A percentile compares a stretch with the other conserved stretches of the same genome.
Evolutionary conservation across 306 rosid species (phyloP).

Genomic region (Prunus dulcis): DNA sequence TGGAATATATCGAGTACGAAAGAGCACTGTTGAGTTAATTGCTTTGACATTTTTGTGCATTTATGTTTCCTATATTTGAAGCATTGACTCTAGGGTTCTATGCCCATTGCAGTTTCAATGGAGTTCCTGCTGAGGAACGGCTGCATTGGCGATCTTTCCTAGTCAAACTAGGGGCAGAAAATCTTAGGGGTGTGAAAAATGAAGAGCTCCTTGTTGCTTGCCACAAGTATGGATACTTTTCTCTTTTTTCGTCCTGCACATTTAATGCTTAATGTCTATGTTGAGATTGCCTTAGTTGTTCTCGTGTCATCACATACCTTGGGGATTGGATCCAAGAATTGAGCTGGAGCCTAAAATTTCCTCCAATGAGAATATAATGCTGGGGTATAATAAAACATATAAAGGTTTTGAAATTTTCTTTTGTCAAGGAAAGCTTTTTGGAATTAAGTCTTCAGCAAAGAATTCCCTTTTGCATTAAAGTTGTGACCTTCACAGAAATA

Average conservation of each 20-base stretch:
- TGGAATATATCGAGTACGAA: not conserved
- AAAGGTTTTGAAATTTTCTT: not conserved
- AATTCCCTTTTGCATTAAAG: not conserved
- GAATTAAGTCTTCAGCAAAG: not conserved
- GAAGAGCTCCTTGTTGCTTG: conserved; percentile 96
- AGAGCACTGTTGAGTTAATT: not conserved
- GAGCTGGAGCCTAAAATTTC: not conserved
- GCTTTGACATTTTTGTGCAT: not conserved
- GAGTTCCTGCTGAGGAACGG: conserved; percentile 93
- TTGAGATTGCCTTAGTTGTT: conserved; percentile 5
- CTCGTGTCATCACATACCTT: not conserved
- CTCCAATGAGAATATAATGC: not conserved
- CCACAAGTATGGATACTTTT: conserved; percentile 66
- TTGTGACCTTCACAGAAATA: not conserved
- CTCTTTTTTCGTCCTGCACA: not conserved
- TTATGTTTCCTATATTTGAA: not conserved
- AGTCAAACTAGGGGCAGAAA: conserved; percentile 91
- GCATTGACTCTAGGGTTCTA: not conserved
- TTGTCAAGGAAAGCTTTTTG: too few relatives aligned
- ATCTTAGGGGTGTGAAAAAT: conserved; percentile 82
- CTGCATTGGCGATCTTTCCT: conserved; percentile 95
- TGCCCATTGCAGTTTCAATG: conserved; percentile 66
- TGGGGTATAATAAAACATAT: not conserved
- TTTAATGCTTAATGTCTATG: not conserved
- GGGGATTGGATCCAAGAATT: not conserved